These are phyloP conservation scores for Verticillium albo-atrum DNA, from an alignment of 2,329 filamentous ascomycete genomes.

Conservation along the genomic window DNA sequence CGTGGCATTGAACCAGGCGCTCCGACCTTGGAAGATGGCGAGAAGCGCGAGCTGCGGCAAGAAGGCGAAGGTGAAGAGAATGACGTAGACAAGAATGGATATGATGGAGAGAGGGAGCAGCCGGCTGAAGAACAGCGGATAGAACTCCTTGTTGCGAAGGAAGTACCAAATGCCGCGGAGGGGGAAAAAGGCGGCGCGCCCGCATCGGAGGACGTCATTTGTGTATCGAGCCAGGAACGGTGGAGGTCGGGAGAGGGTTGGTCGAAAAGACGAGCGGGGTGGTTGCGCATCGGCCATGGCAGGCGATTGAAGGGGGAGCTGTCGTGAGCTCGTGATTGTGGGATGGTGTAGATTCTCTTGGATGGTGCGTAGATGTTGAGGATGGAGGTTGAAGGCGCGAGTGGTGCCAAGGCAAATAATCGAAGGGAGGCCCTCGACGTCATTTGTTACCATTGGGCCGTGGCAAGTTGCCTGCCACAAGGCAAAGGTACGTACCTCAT, in stretches of 20 bases:
- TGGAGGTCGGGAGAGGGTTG: neutral
- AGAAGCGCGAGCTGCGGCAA: slow-evolving; percentile 86
- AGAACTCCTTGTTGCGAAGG: slow-evolving; percentile 69
- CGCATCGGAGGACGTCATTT: slow-evolving; percentile 37
- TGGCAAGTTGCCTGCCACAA: neutral
- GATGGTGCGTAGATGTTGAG: neutral
- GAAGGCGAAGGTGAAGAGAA: slow-evolving; percentile 85
- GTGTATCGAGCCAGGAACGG: neutral
- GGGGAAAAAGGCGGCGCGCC: slow-evolving; percentile 49
- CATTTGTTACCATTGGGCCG: neutral
- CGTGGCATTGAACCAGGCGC: slow-evolving; percentile 85
- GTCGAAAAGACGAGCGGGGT: neutral
- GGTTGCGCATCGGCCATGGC: neutral
- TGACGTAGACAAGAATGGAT: slow-evolving; percentile 75
- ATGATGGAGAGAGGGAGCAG: slow-evolving; percentile 78
- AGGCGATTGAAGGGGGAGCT: neutral
- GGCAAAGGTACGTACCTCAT: neutral
- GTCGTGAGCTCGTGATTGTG: neutral
- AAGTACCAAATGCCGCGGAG: slow-evolving; percentile 80
- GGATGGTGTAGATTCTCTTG: neutral
- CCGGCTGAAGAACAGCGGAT: slow-evolving; percentile 72
- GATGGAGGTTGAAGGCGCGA: neutral
- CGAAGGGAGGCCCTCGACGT: neutral
- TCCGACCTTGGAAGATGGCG: slow-evolving; percentile 79
- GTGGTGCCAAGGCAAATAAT: neutral